These are phyloP conservation scores for Malus orientalis DNA, from an alignment of 306 rosid species.

Conservation along the genomic window DNA sequence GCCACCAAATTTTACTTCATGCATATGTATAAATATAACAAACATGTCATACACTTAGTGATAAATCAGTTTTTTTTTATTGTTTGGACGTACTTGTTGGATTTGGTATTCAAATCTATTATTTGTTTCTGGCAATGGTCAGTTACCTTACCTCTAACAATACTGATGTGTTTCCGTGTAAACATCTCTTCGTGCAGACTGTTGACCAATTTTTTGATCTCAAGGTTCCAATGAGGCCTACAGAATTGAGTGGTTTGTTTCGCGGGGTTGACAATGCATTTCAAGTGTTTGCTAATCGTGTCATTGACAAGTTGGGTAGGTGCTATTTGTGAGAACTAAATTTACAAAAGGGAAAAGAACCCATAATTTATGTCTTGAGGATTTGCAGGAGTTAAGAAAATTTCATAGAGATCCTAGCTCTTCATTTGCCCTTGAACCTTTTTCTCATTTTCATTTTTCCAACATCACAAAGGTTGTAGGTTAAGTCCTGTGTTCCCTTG, in stretches of 20 bases:
- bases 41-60: background rate
- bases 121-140: background rate
- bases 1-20: background rate
- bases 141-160: background rate
- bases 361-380: background rate
- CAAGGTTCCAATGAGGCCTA: conserved; percentile 92
- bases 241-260: conserved; percentile 78
- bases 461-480: background rate
- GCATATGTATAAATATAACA: background rate
- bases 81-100: background rate
- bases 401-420: background rate
- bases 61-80: background rate
- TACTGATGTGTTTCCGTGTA: background rate
- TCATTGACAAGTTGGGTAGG: conserved; percentile 72
- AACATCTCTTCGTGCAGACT: conserved; percentile 51
- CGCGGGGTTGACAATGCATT: conserved; percentile 97
- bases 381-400: background rate
- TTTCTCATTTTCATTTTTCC: background rate
- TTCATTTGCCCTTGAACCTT: background rate
- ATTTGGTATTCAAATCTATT: background rate
- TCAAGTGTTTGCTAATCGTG: conserved; percentile 71
- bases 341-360: background rate
- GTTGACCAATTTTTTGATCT: conserved; percentile 90
- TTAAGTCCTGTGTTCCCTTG: background rate
- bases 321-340: background rate